phyloP scores from a whole-genome alignment of 768 basidiomycete genomes.

The Rhodotorula paludigena region DNA sequence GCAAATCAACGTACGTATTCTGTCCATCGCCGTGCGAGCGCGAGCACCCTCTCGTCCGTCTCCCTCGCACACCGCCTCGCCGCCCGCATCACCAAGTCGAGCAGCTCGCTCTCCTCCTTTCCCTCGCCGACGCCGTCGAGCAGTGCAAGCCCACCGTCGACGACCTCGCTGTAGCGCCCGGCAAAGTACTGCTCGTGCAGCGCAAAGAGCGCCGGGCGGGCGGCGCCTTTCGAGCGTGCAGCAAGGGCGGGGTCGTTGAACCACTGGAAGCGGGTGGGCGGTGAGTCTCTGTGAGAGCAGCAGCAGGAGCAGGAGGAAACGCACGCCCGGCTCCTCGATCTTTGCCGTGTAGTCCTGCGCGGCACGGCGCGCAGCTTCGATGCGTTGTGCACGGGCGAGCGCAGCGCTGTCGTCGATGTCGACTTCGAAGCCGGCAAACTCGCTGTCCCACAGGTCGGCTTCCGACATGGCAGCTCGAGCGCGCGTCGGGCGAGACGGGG shows the following conservation, averaged over 20 bases:
- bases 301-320: not conserved
- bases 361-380: not conserved
- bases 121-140: not conserved
- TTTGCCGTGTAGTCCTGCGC: slow-evolving; percentile 6
- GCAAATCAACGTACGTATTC: not conserved
- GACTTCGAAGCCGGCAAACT: slow-evolving; percentile 4
- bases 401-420: slow-evolving; percentile 2
- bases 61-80: not conserved
- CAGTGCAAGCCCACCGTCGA: not conserved
- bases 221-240: not conserved
- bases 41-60: not conserved
- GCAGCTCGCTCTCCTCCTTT: slow-evolving; percentile 11
- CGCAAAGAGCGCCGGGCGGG: slow-evolving; percentile 1
- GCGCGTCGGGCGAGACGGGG: not conserved
- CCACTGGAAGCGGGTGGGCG: not conserved
- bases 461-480: not conserved
- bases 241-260: slow-evolving; percentile 3
- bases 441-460: not conserved
- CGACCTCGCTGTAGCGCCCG: not conserved
- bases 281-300: not conserved
- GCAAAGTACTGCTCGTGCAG: not conserved
- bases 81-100: slow-evolving; percentile 1
- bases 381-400: not conserved
- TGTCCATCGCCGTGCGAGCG: not conserved
- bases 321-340: slow-evolving; percentile 5